Percentiles rank a stretch among this genome's conserved stretches.
These are phyloP conservation scores for Chlorella sp. DNA, from an alignment of 139 green algal species.

Conservation along the genomic window DNA sequence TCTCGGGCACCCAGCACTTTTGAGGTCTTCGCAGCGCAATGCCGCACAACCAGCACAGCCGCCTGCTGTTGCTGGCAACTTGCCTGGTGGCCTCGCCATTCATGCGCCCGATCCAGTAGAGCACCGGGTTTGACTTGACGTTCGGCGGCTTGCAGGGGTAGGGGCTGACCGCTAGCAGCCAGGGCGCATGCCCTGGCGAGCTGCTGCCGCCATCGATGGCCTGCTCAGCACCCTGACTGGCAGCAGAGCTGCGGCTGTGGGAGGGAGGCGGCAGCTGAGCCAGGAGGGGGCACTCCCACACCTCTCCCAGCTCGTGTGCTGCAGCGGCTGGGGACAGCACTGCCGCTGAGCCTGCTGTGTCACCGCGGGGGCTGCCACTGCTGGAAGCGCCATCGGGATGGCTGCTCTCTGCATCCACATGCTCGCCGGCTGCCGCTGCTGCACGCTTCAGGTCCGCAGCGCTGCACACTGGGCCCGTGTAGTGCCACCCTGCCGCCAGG, in stretches of 20 bases:
- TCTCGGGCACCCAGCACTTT: no score
- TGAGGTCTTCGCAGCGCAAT: no score
- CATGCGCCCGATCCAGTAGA: slow-evolving; percentile 59
- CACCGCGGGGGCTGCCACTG: background rate
- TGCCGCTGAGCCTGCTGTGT: background rate
- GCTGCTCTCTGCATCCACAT: background rate
- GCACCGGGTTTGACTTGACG: slow-evolving; percentile 65
- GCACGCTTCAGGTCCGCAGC: background rate
- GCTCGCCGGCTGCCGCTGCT: background rate
- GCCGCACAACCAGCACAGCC: background rate
- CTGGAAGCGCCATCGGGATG: no score
- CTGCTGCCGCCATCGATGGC: no score
- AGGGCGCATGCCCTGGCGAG: background rate
- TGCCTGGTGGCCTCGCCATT: background rate
- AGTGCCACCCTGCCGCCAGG: slow-evolving; percentile 7
- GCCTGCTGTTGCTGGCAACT: no score
- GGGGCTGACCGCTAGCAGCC: slow-evolving; percentile 27
- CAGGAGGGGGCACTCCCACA: slow-evolving; percentile 30
- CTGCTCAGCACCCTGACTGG: no score
- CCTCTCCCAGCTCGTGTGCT: slow-evolving; percentile 1
- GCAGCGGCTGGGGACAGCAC: background rate
- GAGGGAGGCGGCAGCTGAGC: background rate
- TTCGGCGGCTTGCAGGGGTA: slow-evolving; percentile 51
- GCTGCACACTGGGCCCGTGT: slow-evolving; percentile 4
- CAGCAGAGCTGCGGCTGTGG: no score